Percentiles rank a stretch among this genome's conserved stretches.
phyloP scores from a whole-genome alignment of 352 stramenopile species.

The Elongisporangium senticosum region DNA sequence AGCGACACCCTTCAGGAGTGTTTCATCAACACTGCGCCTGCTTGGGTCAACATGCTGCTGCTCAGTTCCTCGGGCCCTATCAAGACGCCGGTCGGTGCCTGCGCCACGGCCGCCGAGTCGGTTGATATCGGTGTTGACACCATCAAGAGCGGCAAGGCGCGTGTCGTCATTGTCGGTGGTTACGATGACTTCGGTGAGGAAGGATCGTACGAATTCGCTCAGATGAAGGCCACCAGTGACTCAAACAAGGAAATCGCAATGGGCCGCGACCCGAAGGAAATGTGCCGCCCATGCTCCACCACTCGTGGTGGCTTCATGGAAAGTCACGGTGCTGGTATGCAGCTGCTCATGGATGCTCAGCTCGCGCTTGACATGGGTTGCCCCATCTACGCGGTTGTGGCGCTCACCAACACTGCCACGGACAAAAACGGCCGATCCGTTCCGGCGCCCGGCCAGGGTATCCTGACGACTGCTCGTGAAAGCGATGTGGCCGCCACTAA shows the following conservation, averaged over 20 bases:
- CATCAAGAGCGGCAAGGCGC: constrained; percentile 84
- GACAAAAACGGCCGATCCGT: constrained; percentile 87
- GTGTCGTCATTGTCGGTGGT: constrained; percentile 78
- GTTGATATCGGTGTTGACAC: constrained; percentile 86
- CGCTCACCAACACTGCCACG: constrained; percentile 78
- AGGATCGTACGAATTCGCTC: constrained; percentile 80
- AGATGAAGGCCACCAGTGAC: constrained; percentile 87
- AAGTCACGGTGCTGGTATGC: constrained; percentile 81
- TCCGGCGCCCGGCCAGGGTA: constrained; percentile 77
- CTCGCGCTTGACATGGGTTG: constrained; percentile 84
- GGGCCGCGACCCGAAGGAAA: constrained; percentile 75
- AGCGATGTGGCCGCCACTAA: constrained; percentile 7
- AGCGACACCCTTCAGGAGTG: constrained; percentile 79
- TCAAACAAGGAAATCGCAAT: constrained; percentile 75
- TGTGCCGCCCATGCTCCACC: constrained; percentile 77
- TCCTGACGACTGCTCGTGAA: constrained; percentile 82
- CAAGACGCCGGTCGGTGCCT: constrained; percentile 85
- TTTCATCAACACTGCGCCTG: constrained; percentile 87
- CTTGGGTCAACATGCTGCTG: constrained; percentile 89
- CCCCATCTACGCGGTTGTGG: constrained; percentile 83
- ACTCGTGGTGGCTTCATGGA: constrained; percentile 87
- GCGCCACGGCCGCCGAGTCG: constrained; percentile 81
- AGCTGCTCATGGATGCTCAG: constrained; percentile 85
- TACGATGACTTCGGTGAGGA: constrained; percentile 88
- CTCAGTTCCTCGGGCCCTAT: constrained; percentile 84